Evolutionary conservation across 805 yeast species (phyloP), one percentile per base, ranked within the genome.

Genomic region (Teunomyces atbi): DNA sequence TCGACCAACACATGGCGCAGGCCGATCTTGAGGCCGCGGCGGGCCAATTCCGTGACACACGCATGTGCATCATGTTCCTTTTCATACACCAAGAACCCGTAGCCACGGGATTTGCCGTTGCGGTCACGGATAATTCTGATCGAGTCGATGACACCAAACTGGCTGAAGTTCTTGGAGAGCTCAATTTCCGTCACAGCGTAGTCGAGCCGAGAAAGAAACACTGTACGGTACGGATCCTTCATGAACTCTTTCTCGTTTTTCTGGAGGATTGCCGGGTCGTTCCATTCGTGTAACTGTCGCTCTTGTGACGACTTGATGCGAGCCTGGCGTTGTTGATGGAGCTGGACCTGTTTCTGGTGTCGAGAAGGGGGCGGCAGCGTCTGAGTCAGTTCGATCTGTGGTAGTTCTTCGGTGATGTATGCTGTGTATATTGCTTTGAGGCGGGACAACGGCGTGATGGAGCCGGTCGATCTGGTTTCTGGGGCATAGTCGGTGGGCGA

Each of bases 51-150:
- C 33, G 78, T 74, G 19, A 78, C 74, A 1, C 96, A 94, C 10
- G 62, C 64, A 42, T 77, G 75, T 18, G 89, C 84, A 48, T 82
- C 86, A 1, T 65, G 49, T 15, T 82, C 86, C 21, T 74, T 69
- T 44, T 78, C 82, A 62, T 80, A 92, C 3, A 84, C 83, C 2
- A 90, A 69, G 59, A 92, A 92, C 1, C 86, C 97, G 62, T 92
- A 92, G 0, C 98, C 97, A 49, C 81, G 72, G 3, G 91, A 78
- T 49, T 78, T 77, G 5, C 78, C 80, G 2, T 67, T 58, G 2
- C 34, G 51, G 47, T 71, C 69, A 44, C 74, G 55, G 3, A 69
- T 62, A 15, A 67, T 59, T 42, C 76, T 71, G 46, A 70, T 57
- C 0, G 73, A 76, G 41, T 85, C 91, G 23, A 92, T 81, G 5